These are phyloP conservation scores for Microdochium bolleyi DNA, from an alignment of 2,329 filamentous ascomycete genomes.

Conservation along the genomic window DNA sequence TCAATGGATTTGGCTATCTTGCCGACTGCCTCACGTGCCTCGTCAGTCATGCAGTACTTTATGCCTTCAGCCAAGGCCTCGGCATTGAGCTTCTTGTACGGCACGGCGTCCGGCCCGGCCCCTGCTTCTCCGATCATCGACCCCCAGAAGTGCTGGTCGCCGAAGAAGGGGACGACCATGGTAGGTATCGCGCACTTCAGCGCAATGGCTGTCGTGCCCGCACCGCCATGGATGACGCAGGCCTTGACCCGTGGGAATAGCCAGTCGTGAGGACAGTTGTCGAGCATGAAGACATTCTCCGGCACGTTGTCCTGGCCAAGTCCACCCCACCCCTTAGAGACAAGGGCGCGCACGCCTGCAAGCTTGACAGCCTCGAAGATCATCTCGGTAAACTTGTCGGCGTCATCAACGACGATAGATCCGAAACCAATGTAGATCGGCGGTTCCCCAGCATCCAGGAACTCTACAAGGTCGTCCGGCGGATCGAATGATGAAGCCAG, in stretches of 20 bases:
- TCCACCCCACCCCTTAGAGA: slow-evolving; percentile 71
- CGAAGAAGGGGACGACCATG: slow-evolving; percentile 74
- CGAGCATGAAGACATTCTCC: slow-evolving; percentile 63
- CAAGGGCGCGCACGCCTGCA: slow-evolving; percentile 61
- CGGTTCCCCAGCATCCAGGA: slow-evolving; percentile 45
- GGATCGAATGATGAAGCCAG: slow-evolving; percentile 54
- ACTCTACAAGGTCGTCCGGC: slow-evolving; percentile 43
- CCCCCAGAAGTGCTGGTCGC: slow-evolving; percentile 75
- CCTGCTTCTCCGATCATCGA: slow-evolving; percentile 55
- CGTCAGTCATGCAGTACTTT: slow-evolving; percentile 54
- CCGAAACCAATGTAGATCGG: slow-evolving; percentile 73
- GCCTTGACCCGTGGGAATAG: slow-evolving; percentile 59
- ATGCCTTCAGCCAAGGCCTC: slow-evolving; percentile 65
- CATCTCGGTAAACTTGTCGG: slow-evolving; percentile 59
- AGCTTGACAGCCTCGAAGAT: slow-evolving; percentile 61
- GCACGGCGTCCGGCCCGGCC: slow-evolving; percentile 59
- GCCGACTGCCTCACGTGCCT: slow-evolving; percentile 48
- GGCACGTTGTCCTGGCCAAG: slow-evolving; percentile 53
- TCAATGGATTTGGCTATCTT: slow-evolving; percentile 55
- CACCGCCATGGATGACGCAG: slow-evolving; percentile 70
- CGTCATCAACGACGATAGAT: slow-evolving; percentile 67
- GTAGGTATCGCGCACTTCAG: slow-evolving; percentile 64
- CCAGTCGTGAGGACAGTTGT: slow-evolving; percentile 72
- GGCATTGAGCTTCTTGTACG: slow-evolving; percentile 57
- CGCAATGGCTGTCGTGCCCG: slow-evolving; percentile 68